Evolutionary conservation across 139 green algal genomes (phyloP).

Genomic region (Yamagishiella unicocca): DNA sequence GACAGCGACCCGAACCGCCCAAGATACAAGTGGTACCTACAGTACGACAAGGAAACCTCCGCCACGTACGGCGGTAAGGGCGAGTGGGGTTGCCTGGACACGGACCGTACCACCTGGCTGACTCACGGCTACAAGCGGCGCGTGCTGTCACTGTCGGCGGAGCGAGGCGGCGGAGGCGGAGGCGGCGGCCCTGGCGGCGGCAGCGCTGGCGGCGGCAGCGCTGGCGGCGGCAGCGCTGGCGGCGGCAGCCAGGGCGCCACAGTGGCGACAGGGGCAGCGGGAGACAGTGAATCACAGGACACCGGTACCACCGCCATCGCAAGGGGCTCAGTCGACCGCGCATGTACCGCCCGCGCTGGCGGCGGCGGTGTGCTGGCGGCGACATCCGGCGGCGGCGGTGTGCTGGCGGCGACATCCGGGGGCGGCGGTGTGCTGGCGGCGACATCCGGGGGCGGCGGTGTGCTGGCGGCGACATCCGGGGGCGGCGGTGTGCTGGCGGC

Average conservation of each 20-base stretch:
- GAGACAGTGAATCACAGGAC: too few relatives aligned
- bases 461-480: too few relatives aligned
- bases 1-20: neutral
- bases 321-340: too few relatives aligned
- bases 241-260: neutral
- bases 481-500: too few relatives aligned
- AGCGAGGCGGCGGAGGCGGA: neutral
- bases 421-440: too few relatives aligned
- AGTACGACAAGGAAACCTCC: neutral
- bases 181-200: neutral
- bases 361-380: too few relatives aligned
- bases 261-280: neutral
- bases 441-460: too few relatives aligned
- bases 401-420: too few relatives aligned
- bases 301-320: too few relatives aligned
- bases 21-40: slow-evolving; percentile 12
- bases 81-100: slow-evolving; percentile 27
- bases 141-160: slow-evolving; percentile 8
- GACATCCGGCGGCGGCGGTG: too few relatives aligned
- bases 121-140: slow-evolving; percentile 29
- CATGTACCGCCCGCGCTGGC: too few relatives aligned
- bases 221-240: neutral
- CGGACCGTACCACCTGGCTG: neutral
- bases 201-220: neutral
- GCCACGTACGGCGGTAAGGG: neutral